Percentiles rank a stretch among this genome's conserved stretches.
Evolutionary conservation across 306 rosid species (phyloP).

Genomic region (cucumber (Cucumis sativus)): Cucumber_9930_V3 NC_026657.2:10191001-10191500

Average conservation of each 20-base stretch:
- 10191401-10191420: conserved; percentile 96
- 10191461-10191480: background rate
- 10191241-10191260: background rate
- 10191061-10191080: conserved; percentile 73
- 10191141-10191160: conserved; percentile 24
- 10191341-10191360: conserved; percentile 80
- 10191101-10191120: conserved; percentile 94
- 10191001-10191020: conserved; percentile 51
- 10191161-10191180: background rate
- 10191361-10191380: conserved; percentile 28
- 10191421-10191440: conserved; percentile 96
- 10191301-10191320: conserved; percentile 94
- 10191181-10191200: conserved; percentile 6
- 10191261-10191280: conserved; percentile 2
- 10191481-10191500: background rate
- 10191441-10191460: conserved; percentile 51
- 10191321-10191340: conserved; percentile 77
- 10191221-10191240: background rate
- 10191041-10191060: conserved; percentile 68
- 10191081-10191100: conserved; percentile 92
- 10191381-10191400: conserved; percentile 71
- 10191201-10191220: background rate
- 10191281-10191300: conserved; percentile 69
- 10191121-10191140: conserved; percentile 35
- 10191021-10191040: conserved; percentile 45